phyloP scores from a whole-genome alignment of 2,329 filamentous ascomycete species.

The Pseudocercospora eumusae region DNA sequence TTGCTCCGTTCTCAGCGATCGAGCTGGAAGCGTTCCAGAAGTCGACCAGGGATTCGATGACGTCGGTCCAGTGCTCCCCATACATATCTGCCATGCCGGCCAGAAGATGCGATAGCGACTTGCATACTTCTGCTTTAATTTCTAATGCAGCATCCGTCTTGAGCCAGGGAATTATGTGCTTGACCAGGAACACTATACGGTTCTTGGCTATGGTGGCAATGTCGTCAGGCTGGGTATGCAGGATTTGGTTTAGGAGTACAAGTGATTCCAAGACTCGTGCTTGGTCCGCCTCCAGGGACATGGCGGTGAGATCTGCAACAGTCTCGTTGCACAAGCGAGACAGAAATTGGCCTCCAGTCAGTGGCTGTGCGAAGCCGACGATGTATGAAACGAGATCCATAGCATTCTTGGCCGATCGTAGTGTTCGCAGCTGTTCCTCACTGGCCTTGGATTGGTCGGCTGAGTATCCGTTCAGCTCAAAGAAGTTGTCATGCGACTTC shows the following conservation, averaged over 20 bases:
- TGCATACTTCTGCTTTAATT: slow-evolving; percentile 60
- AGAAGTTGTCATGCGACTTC: slow-evolving; percentile 42
- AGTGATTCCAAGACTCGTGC: slow-evolving; percentile 48
- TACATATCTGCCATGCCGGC: slow-evolving; percentile 79
- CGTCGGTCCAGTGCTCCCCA: slow-evolving; percentile 76
- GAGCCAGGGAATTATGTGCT: slow-evolving; percentile 73
- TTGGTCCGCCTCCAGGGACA: slow-evolving; percentile 43
- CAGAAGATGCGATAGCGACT: slow-evolving; percentile 58
- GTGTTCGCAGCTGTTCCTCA: slow-evolving; percentile 40
- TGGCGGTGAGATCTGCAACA: slow-evolving; percentile 59
- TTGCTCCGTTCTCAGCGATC: slow-evolving; percentile 5
- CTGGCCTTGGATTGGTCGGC: slow-evolving; percentile 39
- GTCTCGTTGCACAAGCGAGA: slow-evolving; percentile 61
- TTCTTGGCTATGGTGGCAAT: slow-evolving; percentile 57
- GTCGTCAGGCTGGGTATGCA: slow-evolving; percentile 52
- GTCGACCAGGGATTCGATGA: slow-evolving; percentile 41
- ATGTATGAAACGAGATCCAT: slow-evolving; percentile 53
- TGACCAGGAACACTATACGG: slow-evolving; percentile 78
- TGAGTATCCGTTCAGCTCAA: slow-evolving; percentile 47
- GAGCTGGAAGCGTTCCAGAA: slow-evolving; percentile 38
- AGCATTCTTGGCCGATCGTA: slow-evolving; percentile 44
- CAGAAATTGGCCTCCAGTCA: slow-evolving; percentile 52
- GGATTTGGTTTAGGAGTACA: slow-evolving; percentile 56
- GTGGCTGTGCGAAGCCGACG: slow-evolving; percentile 51
- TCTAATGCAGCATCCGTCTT: slow-evolving; percentile 52